phyloP scores from a whole-genome alignment of 1,284 basidiomycete genomes.

The Cryptococcus sp. region DNA sequence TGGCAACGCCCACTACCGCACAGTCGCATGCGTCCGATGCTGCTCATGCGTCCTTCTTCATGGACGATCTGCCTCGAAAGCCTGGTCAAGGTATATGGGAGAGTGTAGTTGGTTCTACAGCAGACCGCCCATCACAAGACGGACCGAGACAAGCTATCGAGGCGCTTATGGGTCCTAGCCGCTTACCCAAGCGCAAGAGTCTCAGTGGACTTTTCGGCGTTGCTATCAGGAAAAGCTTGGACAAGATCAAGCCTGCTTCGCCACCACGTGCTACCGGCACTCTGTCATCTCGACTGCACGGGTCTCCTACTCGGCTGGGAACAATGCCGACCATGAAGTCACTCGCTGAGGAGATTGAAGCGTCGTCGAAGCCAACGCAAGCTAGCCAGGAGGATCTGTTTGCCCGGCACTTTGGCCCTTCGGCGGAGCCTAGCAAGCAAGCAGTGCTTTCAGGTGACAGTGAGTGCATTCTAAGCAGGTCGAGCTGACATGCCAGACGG shows the following conservation, averaged over 20 bases:
- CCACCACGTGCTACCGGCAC: neutral
- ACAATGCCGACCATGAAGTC: slow-evolving; percentile 15
- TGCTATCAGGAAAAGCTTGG: slow-evolving; percentile 27
- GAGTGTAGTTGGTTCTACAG: slow-evolving; percentile 17
- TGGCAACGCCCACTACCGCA: slow-evolving; percentile 2
- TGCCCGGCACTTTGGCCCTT: slow-evolving; percentile 18
- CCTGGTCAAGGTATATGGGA: slow-evolving; percentile 21
- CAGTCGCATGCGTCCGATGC: neutral
- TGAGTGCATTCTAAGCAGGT: slow-evolving; percentile 6
- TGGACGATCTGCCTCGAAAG: neutral
- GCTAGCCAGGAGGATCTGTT: slow-evolving; percentile 7
- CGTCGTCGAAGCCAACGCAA: slow-evolving; percentile 7
- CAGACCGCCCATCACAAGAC: slow-evolving; percentile 9
- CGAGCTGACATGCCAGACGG: slow-evolving; percentile 21
- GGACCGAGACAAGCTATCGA: slow-evolving; percentile 17
- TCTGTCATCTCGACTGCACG: neutral
- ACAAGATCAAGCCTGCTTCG: slow-evolving; percentile 20
- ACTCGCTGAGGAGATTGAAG: slow-evolving; percentile 33
- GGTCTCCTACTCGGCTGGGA: slow-evolving; percentile 12
- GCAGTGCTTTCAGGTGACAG: slow-evolving; percentile 6
- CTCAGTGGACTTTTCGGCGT: slow-evolving; percentile 44
- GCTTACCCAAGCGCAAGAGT: slow-evolving; percentile 46
- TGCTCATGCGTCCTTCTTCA: slow-evolving; percentile 3
- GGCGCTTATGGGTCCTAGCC: slow-evolving; percentile 18
- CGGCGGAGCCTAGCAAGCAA: neutral